Evolutionary conservation across 2,329 filamentous ascomycete species (phyloP).

Genomic region (Colletotrichum kahawae): DNA sequence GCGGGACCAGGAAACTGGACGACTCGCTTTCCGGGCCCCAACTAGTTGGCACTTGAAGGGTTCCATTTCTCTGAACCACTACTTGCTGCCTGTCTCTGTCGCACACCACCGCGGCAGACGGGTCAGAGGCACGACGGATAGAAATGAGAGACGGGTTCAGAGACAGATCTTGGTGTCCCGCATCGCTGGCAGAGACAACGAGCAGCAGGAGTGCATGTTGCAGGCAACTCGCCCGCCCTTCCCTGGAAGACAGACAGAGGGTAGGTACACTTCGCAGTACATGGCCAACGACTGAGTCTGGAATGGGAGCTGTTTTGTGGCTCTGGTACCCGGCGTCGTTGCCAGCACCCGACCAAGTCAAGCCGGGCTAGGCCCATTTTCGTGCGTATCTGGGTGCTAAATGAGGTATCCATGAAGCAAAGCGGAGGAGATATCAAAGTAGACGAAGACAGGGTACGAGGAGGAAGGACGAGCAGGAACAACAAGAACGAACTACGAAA

Average conservation of each 20-base stretch:
- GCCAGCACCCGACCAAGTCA: background rate
- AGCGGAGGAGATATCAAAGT: background rate
- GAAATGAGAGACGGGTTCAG: conserved; percentile 6
- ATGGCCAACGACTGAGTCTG: conserved; percentile 1
- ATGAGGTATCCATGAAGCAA: background rate
- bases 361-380: conserved; percentile 4
- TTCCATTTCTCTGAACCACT: background rate
- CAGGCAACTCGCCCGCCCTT: background rate
- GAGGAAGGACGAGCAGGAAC: background rate
- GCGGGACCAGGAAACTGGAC: background rate
- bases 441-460: background rate
- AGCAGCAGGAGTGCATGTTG: background rate
- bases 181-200: conserved; percentile 10
- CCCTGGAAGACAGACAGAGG: background rate
- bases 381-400: conserved; percentile 8
- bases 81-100: conserved; percentile 7
- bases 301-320: conserved; percentile 14
- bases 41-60: background rate
- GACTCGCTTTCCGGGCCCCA: background rate
- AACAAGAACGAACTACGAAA: background rate
- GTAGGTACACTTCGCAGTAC: background rate
- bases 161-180: conserved; percentile 15
- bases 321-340: conserved; percentile 7
- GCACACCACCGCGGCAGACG: conserved; percentile 13
- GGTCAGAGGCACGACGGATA: conserved; percentile 6